Evolutionary conservation across 2,329 filamentous ascomycete species (phyloP).

Genomic region (Colletotrichum neosansevieriae): DNA sequence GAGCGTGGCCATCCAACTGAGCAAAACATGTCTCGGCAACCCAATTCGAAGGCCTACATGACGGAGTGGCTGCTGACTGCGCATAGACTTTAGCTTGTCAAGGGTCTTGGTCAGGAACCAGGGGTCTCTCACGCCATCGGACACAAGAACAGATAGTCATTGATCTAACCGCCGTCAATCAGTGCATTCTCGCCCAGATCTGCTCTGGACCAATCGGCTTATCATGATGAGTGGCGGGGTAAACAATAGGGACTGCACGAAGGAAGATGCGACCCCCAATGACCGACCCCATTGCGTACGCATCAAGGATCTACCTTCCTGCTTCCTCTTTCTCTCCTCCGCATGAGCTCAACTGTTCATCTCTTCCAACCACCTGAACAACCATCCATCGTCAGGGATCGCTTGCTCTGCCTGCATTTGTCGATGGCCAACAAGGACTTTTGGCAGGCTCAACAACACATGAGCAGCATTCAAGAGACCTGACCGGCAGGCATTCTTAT

Average conservation of each 20-base stretch:
- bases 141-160: background rate
- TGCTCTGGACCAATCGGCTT: slow-evolving; percentile 7
- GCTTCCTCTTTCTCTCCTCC: slow-evolving; percentile 1
- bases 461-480: background rate
- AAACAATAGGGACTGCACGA: background rate
- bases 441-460: background rate
- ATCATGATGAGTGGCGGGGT: slow-evolving; percentile 1
- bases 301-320: slow-evolving; percentile 5
- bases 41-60: background rate
- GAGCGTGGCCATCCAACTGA: background rate
- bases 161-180: background rate
- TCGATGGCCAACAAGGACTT: background rate
- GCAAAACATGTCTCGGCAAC: slow-evolving; percentile 22
- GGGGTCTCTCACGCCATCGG: background rate
- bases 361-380: slow-evolving; percentile 13
- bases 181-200: slow-evolving; percentile 24
- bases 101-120: background rate
- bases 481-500: slow-evolving; percentile 1
- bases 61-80: slow-evolving; percentile 13
- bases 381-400: background rate
- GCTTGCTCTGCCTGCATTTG: background rate
- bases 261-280: background rate
- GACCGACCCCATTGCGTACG: background rate
- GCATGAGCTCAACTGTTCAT: slow-evolving; percentile 20
- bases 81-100: slow-evolving; percentile 5